phyloP scores from a whole-genome alignment of 2,329 filamentous ascomycete genomes.

The Trichophyton simii region DNA sequence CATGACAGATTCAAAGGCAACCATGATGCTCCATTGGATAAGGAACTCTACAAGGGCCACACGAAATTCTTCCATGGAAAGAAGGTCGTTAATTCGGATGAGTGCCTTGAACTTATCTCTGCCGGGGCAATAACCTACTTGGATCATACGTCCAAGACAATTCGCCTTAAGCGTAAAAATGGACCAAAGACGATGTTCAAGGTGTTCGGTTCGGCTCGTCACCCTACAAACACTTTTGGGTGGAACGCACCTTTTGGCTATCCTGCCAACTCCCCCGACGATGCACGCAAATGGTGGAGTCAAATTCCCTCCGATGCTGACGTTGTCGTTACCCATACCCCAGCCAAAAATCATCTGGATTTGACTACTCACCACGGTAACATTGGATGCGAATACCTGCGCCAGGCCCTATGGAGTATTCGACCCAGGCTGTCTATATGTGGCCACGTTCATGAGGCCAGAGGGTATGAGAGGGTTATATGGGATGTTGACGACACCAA shows the following conservation, averaged over 20 bases:
- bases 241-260: constrained; percentile 36
- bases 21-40: constrained; percentile 45
- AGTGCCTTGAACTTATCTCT: constrained; percentile 34
- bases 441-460: constrained; percentile 47
- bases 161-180: constrained; percentile 34
- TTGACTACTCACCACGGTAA: constrained; percentile 18
- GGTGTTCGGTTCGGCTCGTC: constrained; percentile 48
- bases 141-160: constrained; percentile 34
- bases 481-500: constrained; percentile 28
- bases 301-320: constrained; percentile 41
- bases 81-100: constrained; percentile 31
- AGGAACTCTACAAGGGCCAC: constrained; percentile 35
- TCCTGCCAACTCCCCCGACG: constrained; percentile 17
- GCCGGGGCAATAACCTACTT: constrained; percentile 36
- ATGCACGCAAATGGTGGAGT: constrained; percentile 36
- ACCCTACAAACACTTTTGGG: constrained; percentile 39
- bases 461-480: constrained; percentile 41
- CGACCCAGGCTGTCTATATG: constrained; percentile 42
- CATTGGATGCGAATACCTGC: constrained; percentile 41
- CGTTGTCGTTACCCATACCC: constrained; percentile 46
- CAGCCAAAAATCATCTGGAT: constrained; percentile 41
- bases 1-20: constrained; percentile 34
- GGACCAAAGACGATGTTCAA: constrained; percentile 40
- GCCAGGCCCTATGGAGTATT: constrained; percentile 33
- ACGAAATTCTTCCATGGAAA: constrained; percentile 34